Conservation (phyloP, 768 basidiomycete genomes). For the Amanita pseudoporphyria region DNA sequence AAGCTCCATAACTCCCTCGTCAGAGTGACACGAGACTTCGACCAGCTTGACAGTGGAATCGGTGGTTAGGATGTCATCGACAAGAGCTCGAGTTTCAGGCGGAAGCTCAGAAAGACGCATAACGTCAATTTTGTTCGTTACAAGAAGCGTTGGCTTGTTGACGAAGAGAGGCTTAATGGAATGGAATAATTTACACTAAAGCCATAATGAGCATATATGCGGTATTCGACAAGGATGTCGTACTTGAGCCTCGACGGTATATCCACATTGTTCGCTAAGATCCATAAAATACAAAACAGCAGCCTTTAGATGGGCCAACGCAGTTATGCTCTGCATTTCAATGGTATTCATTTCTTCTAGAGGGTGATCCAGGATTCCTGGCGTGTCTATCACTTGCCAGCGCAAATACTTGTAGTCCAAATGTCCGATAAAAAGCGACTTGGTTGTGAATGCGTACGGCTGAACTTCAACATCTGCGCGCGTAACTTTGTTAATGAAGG, state of each 20-base stretch:
- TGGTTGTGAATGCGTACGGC: slow-evolving; percentile 99
- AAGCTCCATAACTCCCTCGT: slow-evolving; percentile 96
- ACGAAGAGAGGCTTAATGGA: slow-evolving; percentile 97
- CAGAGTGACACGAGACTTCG: slow-evolving; percentile 89
- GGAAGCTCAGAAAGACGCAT: slow-evolving; percentile 78
- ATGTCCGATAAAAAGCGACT: slow-evolving; percentile 96
- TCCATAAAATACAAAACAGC: slow-evolving; percentile 99
- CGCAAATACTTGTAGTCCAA: slow-evolving; percentile 98
- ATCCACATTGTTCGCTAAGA: slow-evolving; percentile 96
- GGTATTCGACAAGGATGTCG: slow-evolving; percentile 14
- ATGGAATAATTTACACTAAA: slow-evolving; percentile 94
- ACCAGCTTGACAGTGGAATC: slow-evolving; percentile 63
- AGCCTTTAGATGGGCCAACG: slow-evolving; percentile 89
- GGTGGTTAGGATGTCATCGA: slow-evolving; percentile 76
- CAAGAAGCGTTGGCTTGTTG: slow-evolving; percentile 88
- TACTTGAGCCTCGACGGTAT: slow-evolving; percentile 93
- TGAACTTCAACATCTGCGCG: slow-evolving; percentile 99
- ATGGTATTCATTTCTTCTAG: slow-evolving; percentile 99
- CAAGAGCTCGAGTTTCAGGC: slow-evolving; percentile 64
- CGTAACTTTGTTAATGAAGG: slow-evolving; percentile 99
- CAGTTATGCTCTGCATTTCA: slow-evolving; percentile 99
- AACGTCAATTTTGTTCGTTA: slow-evolving; percentile 98
- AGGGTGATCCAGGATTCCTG: slow-evolving; percentile 95
- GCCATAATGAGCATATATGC: slow-evolving; percentile 2
- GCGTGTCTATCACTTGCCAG: slow-evolving; percentile 99